Base-by-base conservation (phyloP, 1,284 basidiomycete species). In the Hymenochaete sp. region DNA sequence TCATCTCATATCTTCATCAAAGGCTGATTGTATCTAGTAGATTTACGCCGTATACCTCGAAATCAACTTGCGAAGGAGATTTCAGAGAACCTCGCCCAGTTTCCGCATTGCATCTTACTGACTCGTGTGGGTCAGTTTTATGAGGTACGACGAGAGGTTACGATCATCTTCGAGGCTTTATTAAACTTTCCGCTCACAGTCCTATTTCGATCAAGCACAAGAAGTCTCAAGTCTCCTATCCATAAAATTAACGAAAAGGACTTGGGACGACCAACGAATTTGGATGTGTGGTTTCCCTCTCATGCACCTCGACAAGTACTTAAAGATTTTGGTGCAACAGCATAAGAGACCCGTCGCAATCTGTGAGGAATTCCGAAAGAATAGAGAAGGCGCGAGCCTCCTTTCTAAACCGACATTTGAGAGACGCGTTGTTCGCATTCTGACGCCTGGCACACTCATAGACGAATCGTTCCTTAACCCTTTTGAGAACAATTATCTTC, bases 91-190 rank as follows among this genome's bases (percentile, higher is more conserved):
- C 70, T 85, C 28, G 65, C 69, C 28, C 75, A 70, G 42, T 96
- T 91, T 59, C 86, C 93, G 10, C 85, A 93, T 58, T 93, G 90
- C 57, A 73, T 95, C 26, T 68, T 96, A 14, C 71, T 97, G 4
- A 96, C 92, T 3, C 78, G 90, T 46, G 91, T 96, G 10, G 93
- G 93, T 14, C 84, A 90, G 56, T 97, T 97, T 62, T 97, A 93
- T 61, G 93, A 97, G 73, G 93, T 90, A 59, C 10, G 24, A 16
- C 35, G 5, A 8, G 14, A 35, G 8, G 32, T 31, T 26, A 5
- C 18, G 14, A 11, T 38, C 4, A 5, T 26, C 18, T 29, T 7
- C 25, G 18, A 21, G 22, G 44, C 22, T 32, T 18, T 5, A 25
- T 13, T 28, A 9, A 21, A 36, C 7, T 27, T 40, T n/a, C 16